Percentiles rank a stretch among this genome's conserved stretches.
Evolutionary conservation across 495 filamentous ascomycete genomes (phyloP).

Genomic region (Thermothielavioides terrestris): DNA sequence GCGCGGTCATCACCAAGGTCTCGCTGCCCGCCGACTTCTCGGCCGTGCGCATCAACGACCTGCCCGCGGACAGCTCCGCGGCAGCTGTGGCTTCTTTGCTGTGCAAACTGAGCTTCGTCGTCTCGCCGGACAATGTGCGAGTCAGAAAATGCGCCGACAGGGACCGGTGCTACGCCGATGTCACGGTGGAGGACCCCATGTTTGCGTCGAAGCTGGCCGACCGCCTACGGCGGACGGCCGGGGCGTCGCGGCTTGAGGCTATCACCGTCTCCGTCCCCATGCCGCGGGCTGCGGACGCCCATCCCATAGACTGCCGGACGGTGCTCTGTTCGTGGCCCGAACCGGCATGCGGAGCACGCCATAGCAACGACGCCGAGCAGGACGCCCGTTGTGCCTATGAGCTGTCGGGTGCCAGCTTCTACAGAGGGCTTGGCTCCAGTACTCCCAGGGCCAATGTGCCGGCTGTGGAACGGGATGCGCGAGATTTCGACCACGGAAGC

Average conservation of each 20-base stretch:
- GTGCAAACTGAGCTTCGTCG: neutral
- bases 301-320: constrained; percentile 24
- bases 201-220: constrained; percentile 5
- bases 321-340: constrained; percentile 28
- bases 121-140: constrained; percentile 6
- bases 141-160: neutral
- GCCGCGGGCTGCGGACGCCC: constrained; percentile 9
- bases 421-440: constrained; percentile 8
- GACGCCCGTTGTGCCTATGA: constrained; percentile 12
- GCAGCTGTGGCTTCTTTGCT: constrained; percentile 12
- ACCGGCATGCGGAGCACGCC: constrained; percentile 17
- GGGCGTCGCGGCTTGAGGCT: neutral
- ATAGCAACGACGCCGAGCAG: constrained; percentile 18
- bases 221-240: no score
- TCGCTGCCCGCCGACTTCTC: constrained; percentile 24
- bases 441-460: constrained; percentile 5
- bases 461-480: constrained; percentile 17
- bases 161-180: constrained; percentile 8
- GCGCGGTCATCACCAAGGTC: constrained; percentile 17
- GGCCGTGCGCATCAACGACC: constrained; percentile 19
- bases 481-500: constrained; percentile 14
- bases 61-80: constrained; percentile 15
- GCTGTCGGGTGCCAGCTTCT: constrained; percentile 11
- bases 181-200: constrained; percentile 19
- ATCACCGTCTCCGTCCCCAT: constrained; percentile 10